Evolutionary conservation across 371 early-diverging fungal species (phyloP).

Genomic region (Mortierella polycephala): DNA sequence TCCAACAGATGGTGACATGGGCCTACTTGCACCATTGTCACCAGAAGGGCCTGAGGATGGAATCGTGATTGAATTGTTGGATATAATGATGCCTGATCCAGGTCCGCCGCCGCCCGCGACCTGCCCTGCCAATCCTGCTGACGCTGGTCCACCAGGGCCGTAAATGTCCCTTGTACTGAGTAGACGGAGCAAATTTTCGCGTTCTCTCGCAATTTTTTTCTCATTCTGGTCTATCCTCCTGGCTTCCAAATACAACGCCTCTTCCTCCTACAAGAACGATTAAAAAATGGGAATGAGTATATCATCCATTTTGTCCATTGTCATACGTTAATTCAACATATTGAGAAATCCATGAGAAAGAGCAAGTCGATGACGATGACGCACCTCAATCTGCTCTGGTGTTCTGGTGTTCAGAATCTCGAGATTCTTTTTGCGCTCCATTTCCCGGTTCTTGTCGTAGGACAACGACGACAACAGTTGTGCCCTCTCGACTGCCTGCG

Average conservation of each 20-base stretch:
- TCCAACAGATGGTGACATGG: slow-evolving; percentile 22
- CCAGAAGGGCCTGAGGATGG: slow-evolving; percentile 30
- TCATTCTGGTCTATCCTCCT: slow-evolving; percentile 84
- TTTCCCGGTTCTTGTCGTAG: slow-evolving; percentile 63
- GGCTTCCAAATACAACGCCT: slow-evolving; percentile 78
- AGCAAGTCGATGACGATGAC: neutral
- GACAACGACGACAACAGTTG: slow-evolving; percentile 42
- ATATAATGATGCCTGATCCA: slow-evolving; percentile 57
- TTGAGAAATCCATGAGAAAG: neutral
- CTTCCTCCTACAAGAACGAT: slow-evolving; percentile 71
- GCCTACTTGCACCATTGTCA: slow-evolving; percentile 26
- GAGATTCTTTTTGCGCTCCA: slow-evolving; percentile 83
- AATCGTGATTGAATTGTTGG: slow-evolving; percentile 55
- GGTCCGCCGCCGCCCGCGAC: slow-evolving; percentile 37
- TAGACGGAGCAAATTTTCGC: slow-evolving; percentile 76
- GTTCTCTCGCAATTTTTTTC: slow-evolving; percentile 73
- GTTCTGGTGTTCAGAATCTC: slow-evolving; percentile 76
- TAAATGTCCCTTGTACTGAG: slow-evolving; percentile 66
- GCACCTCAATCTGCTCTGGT: slow-evolving; percentile 77
- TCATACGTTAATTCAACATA: too few relatives aligned
- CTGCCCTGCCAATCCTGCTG: slow-evolving; percentile 42
- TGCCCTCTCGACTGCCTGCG: slow-evolving; percentile 50
- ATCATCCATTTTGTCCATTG: too few relatives aligned
- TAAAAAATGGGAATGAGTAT: too few relatives aligned
- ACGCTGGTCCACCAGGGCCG: slow-evolving; percentile 53